Conservation (phyloP, 2,329 filamentous ascomycete species). For the Exophiala lecanii-corni region DNA sequence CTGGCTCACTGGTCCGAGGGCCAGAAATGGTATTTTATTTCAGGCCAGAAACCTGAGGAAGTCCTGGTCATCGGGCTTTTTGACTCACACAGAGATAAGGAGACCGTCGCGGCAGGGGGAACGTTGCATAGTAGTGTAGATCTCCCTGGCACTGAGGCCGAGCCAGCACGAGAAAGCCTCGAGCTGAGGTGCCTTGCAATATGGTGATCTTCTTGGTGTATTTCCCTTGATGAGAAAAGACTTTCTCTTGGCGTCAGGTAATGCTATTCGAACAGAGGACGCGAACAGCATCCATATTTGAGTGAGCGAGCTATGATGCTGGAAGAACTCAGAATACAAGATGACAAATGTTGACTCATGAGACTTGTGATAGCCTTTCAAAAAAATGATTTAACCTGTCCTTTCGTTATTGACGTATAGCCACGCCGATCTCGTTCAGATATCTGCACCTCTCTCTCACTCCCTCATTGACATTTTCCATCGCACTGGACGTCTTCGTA, state of each 20-base stretch:
- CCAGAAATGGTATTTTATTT: slow-evolving; percentile 23
- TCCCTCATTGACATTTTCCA: slow-evolving; percentile 41
- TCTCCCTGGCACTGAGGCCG: slow-evolving; percentile 16
- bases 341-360: too few species aligned
- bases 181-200: slow-evolving; percentile 21
- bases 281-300: too few species aligned
- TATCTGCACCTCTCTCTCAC: slow-evolving; percentile 47
- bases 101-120: slow-evolving; percentile 21
- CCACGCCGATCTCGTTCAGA: slow-evolving; percentile 45
- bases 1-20: slow-evolving; percentile 19
- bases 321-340: too few species aligned
- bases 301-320: too few species aligned
- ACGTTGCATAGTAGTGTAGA: slow-evolving; percentile 22
- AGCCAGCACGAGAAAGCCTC: slow-evolving; percentile 20
- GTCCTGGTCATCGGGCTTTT: slow-evolving; percentile 20
- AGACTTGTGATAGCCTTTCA: too few species aligned
- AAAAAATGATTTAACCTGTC: too few species aligned
- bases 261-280: too few species aligned
- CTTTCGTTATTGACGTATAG: too few species aligned
- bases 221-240: too few species aligned
- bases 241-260: too few species aligned
- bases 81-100: slow-evolving; percentile 20
- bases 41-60: slow-evolving; percentile 20
- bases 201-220: slow-evolving; percentile 12
- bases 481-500: slow-evolving; percentile 40